These are phyloP conservation scores for Aegilops bicornis DNA, from an alignment of 176 grass and related monocot species.

Conservation along the genomic window DNA sequence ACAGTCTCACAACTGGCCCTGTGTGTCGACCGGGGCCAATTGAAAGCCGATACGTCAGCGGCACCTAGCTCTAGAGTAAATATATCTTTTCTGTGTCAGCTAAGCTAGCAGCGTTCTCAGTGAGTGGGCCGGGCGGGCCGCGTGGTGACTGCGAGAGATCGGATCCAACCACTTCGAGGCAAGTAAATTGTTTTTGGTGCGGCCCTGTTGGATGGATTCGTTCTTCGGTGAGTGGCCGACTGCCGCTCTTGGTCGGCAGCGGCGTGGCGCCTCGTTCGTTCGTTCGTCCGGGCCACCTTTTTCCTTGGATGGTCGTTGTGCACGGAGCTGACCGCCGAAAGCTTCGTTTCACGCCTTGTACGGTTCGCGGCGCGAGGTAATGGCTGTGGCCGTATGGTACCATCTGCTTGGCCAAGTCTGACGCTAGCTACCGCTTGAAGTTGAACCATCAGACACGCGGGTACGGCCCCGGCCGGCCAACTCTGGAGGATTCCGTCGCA, in stretches of 20 bases:
- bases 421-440: neutral
- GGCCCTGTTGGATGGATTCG: conserved; percentile 36
- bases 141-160: neutral
- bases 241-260: neutral
- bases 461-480: neutral
- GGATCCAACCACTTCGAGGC: neutral
- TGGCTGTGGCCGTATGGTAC: neutral
- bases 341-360: conserved; percentile 25
- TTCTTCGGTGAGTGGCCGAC: too few relatives aligned
- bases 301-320: conserved; percentile 5
- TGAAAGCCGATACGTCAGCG: neutral
- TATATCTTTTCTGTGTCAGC: neutral
- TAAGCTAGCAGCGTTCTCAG: neutral
- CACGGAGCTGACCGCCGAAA: conserved; percentile 34
- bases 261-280: conserved; percentile 23
- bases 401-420: conserved; percentile 17
- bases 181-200: neutral
- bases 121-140: conserved; percentile 26
- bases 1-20: neutral
- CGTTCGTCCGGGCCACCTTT: conserved; percentile 1
- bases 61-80: neutral
- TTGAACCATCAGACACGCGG: neutral
- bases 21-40: neutral
- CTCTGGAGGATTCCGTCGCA: neutral
- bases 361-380: neutral